A percentile compares a stretch with the other conserved stretches of the same genome.
phyloP scores from a whole-genome alignment of 192 early-diverging fungal species.

The Backusella liffmaniae region DNA sequence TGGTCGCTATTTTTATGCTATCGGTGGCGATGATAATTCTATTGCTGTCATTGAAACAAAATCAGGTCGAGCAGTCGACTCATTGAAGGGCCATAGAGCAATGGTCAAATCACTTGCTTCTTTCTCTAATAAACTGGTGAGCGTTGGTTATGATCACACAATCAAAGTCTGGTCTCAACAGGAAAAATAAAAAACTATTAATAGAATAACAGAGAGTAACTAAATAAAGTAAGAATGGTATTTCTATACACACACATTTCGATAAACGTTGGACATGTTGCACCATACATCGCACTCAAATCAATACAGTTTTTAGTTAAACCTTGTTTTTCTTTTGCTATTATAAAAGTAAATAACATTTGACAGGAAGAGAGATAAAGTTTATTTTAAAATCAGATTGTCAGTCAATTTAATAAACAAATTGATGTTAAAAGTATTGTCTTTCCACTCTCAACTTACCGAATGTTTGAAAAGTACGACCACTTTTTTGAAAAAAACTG shows the following conservation, averaged over 20 bases:
- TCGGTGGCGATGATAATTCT: slow-evolving; percentile 57
- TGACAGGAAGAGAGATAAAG: not conserved
- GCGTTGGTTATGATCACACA: slow-evolving; percentile 60
- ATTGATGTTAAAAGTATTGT: too few species aligned
- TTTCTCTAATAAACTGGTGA: slow-evolving; percentile 45
- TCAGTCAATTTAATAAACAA: too few species aligned
- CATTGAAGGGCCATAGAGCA: slow-evolving; percentile 55
- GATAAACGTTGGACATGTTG: not conserved
- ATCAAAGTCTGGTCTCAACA: slow-evolving; percentile 48
- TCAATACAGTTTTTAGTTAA: not conserved
- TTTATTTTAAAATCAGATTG: too few species aligned
- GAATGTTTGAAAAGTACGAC: too few species aligned
- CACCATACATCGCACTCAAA: not conserved
- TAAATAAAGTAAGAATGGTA: not conserved
- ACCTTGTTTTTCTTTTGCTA: not conserved
- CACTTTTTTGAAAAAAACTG: too few species aligned
- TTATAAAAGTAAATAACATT: not conserved
- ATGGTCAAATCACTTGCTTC: slow-evolving; percentile 52
- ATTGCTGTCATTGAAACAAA: slow-evolving; percentile 53
- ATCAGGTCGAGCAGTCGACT: slow-evolving; percentile 43
- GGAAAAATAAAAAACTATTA: not conserved
- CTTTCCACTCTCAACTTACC: too few species aligned
- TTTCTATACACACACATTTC: not conserved
- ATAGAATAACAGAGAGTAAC: not conserved
- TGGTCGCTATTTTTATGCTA: slow-evolving; percentile 64